A percentile compares a stretch with the other conserved stretches of the same genome.
Evolutionary conservation across 2,329 filamentous ascomycete genomes (phyloP).

Genomic region (Nothopassalora personata): DNA sequence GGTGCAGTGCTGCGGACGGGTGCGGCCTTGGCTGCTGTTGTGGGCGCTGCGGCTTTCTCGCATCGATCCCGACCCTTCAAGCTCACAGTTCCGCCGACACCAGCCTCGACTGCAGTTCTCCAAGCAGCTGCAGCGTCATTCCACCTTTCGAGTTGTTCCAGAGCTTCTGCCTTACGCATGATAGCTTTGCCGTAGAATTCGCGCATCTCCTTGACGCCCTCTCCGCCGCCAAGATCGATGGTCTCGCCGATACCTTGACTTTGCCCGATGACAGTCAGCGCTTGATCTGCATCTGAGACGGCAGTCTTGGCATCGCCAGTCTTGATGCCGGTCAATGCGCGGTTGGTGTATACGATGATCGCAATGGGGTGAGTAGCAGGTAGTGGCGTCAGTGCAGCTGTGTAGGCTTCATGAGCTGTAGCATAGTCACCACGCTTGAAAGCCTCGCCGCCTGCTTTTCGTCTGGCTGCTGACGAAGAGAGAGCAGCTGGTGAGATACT

Average conservation of each 20-base stretch:
- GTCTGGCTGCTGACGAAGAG: conserved; percentile 69
- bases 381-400: conserved; percentile 66
- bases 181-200: conserved; percentile 92
- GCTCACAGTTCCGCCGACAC: conserved; percentile 78
- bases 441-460: conserved; percentile 74
- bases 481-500: conserved; percentile 63
- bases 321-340: conserved; percentile 82
- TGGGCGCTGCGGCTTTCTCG: conserved; percentile 65
- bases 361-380: conserved; percentile 74
- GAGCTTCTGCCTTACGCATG: conserved; percentile 88
- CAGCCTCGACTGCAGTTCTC: conserved; percentile 75
- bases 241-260: conserved; percentile 73
- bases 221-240: conserved; percentile 60
- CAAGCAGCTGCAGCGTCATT: conserved; percentile 73
- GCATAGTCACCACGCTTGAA: conserved; percentile 95
- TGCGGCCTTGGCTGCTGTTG: conserved; percentile 54
- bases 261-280: conserved; percentile 72
- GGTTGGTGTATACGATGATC: conserved; percentile 87
- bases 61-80: conserved; percentile 83
- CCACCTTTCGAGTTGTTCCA: conserved; percentile 96
- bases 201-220: conserved; percentile 72
- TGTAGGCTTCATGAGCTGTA: conserved; percentile 76
- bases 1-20: conserved; percentile 44
- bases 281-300: conserved; percentile 75
- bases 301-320: conserved; percentile 86